Evolutionary conservation across 2,329 filamentous ascomycete genomes (phyloP).

Genomic region (Penicillium sp.): DNA sequence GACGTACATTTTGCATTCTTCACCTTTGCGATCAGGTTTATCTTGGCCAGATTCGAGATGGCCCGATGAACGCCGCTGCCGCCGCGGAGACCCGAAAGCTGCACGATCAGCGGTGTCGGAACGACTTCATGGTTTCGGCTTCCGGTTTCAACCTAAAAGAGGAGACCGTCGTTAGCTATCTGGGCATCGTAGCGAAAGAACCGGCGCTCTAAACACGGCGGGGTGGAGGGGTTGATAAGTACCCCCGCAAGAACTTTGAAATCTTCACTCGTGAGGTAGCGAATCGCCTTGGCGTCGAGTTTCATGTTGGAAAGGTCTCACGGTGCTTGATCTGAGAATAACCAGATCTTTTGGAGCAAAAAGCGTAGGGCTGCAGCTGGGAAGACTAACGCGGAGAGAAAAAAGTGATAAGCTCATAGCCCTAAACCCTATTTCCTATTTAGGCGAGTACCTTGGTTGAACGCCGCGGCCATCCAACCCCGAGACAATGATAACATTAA

Average conservation of each 20-base stretch:
- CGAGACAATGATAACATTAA: neutral
- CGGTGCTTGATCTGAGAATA: neutral
- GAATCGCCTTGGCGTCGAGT: slow-evolving; percentile 88
- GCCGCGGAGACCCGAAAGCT: slow-evolving; percentile 76
- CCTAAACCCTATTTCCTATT: slow-evolving; percentile 42
- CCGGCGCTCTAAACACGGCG: slow-evolving; percentile 17
- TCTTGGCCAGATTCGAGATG: slow-evolving; percentile 89
- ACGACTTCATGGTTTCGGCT: slow-evolving; percentile 97
- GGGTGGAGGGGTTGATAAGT: slow-evolving; percentile 41
- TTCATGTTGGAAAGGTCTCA: slow-evolving; percentile 63
- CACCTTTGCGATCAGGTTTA: slow-evolving; percentile 82
- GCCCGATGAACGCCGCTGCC: slow-evolving; percentile 76
- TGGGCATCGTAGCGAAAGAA: neutral
- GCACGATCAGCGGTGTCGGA: slow-evolving; percentile 82
- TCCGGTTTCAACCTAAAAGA: slow-evolving; percentile 76
- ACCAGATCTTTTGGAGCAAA: slow-evolving; percentile 1
- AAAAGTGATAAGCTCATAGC: slow-evolving; percentile 34
- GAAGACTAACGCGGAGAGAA: slow-evolving; percentile 19
- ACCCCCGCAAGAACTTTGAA: slow-evolving; percentile 93
- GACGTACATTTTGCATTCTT: slow-evolving; percentile 83
- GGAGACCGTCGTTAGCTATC: slow-evolving; percentile 4
- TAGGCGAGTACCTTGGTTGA: slow-evolving; percentile 13
- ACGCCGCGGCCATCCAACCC: neutral
- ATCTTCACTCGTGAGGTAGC: slow-evolving; percentile 88
- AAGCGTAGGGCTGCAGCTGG: slow-evolving; percentile 1